A percentile compares a stretch with the other conserved stretches of the same genome.
phyloP scores from a whole-genome alignment of 2,329 filamentous ascomycete species.

The Alternaria sp. region DNA sequence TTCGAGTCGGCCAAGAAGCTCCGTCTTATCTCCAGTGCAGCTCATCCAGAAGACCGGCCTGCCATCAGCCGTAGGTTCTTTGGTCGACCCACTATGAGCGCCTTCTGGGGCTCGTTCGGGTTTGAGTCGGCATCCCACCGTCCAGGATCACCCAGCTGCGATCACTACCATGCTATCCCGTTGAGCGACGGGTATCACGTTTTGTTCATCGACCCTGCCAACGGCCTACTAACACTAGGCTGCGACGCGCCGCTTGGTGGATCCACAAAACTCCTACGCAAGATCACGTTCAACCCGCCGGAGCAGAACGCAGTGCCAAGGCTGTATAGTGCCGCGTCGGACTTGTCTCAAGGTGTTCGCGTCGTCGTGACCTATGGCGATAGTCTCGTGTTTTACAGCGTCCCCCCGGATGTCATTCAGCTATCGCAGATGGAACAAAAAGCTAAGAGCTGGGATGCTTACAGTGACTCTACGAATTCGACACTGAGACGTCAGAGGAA shows the following conservation, averaged over 20 bases:
- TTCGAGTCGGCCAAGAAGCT: conserved; percentile 65
- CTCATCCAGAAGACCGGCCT: conserved; percentile 53
- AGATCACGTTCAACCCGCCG: conserved; percentile 63
- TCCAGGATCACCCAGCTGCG: conserved; percentile 46
- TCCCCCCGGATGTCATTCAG: conserved; percentile 62
- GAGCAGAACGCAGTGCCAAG: conserved; percentile 53
- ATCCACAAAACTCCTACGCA: conserved; percentile 65
- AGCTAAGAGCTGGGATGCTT: conserved; percentile 32
- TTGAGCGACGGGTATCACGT: conserved; percentile 72
- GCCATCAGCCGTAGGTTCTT: conserved; percentile 37
- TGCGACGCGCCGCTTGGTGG: conserved; percentile 67
- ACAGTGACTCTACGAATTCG: conserved; percentile 24
- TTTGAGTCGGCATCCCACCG: conserved; percentile 27
- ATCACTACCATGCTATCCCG: conserved; percentile 71
- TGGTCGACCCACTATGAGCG: conserved; percentile 25
- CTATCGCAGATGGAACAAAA: conserved; percentile 44
- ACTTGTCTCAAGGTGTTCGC: conserved; percentile 66
- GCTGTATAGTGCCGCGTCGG: conserved; percentile 65
- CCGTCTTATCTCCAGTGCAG: conserved; percentile 69
- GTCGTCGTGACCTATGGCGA: conserved; percentile 66
- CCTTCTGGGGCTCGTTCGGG: conserved; percentile 36
- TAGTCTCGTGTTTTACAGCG: conserved; percentile 66
- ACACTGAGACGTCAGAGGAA: conserved; percentile 28
- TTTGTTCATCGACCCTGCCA: conserved; percentile 69
- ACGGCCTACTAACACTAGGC: conserved; percentile 66